Evolutionary conservation across 441 rosid genomes (phyloP).

Genomic region (Populus hybrid): DNA sequence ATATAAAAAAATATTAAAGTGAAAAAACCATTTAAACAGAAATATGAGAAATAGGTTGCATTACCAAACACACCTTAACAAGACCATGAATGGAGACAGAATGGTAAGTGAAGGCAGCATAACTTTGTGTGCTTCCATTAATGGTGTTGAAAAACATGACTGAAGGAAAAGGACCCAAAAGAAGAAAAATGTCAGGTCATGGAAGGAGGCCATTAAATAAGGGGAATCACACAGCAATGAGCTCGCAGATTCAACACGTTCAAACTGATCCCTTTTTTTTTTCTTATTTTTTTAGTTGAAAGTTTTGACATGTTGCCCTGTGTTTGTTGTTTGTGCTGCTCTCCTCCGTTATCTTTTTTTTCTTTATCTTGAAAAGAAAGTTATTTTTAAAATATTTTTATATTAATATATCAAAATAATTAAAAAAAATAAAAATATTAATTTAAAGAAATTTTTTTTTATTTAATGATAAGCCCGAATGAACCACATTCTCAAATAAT

Average conservation of each 20-base stretch:
- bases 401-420: too few species aligned
- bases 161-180: not conserved
- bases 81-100: not conserved
- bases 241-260: slow-evolving; percentile 11
- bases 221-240: not conserved
- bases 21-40: too few species aligned
- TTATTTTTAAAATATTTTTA: too few species aligned
- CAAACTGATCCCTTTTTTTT: not conserved
- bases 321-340: not conserved
- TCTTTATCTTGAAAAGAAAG: too few species aligned
- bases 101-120: not conserved
- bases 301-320: slow-evolving; percentile 10
- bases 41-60: too few species aligned
- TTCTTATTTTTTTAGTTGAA: not conserved
- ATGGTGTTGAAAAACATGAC: not conserved
- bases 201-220: not conserved
- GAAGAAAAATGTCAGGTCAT: not conserved
- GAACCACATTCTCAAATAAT: too few species aligned
- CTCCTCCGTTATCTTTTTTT: not conserved
- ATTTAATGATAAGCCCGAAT: too few species aligned
- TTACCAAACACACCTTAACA: too few species aligned
- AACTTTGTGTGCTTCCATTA: not conserved
- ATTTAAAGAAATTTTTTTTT: too few species aligned
- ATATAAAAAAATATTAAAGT: too few species aligned
- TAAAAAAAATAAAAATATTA: too few species aligned